phyloP scores from a whole-genome alignment of 202 grass and related monocot species.

The Brachypodium distachyon region DNA sequence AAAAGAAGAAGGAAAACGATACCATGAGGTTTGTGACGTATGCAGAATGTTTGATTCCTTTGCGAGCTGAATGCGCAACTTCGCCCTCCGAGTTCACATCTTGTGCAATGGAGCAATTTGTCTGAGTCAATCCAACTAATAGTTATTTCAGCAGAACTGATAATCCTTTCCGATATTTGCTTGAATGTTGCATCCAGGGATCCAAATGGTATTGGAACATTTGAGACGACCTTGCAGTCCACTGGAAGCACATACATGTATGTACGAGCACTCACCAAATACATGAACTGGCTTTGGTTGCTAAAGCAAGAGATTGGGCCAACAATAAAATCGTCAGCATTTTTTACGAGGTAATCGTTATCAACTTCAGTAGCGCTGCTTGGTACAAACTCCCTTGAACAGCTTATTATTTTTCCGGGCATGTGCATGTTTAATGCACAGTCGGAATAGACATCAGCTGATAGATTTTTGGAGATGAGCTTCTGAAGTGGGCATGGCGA shows the following conservation, averaged over 20 bases:
- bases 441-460: not conserved
- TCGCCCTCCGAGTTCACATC: not conserved
- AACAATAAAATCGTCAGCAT: not conserved
- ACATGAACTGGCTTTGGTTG: not conserved
- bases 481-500: conserved; percentile 24
- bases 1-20: not conserved
- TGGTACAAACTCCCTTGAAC: not conserved
- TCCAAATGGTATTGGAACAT: not conserved
- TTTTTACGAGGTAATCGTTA: not conserved
- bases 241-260: not conserved
- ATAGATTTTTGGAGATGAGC: not conserved
- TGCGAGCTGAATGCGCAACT: conserved; percentile 4
- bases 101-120: not conserved
- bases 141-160: not conserved
- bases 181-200: not conserved
- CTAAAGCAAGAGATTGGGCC: not conserved
- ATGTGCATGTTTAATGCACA: not conserved
- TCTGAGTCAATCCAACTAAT: not conserved
- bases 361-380: not conserved
- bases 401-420: not conserved
- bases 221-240: not conserved
- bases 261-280: not conserved
- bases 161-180: not conserved
- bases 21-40: not conserved
- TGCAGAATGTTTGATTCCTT: conserved; percentile 30